Conservation (phyloP, 2,329 filamentous ascomycete genomes). For the Aspergillus hortae region DNA sequence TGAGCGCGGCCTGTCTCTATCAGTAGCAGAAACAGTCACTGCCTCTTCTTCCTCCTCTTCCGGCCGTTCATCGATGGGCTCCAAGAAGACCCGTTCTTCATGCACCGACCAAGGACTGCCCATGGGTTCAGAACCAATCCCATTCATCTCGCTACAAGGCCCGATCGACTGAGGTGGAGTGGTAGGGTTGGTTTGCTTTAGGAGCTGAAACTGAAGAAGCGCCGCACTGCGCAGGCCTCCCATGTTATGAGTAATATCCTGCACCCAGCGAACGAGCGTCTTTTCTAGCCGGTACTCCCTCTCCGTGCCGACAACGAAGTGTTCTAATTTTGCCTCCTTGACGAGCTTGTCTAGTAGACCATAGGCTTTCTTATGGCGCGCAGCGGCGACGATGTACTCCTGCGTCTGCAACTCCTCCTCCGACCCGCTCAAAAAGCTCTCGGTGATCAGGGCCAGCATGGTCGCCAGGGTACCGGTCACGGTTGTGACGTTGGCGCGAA, state of each 20-base stretch:
- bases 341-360: slow-evolving; percentile 71
- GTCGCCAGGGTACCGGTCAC: slow-evolving; percentile 73
- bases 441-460: slow-evolving; percentile 76
- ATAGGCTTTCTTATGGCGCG: slow-evolving; percentile 65
- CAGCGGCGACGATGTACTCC: slow-evolving; percentile 60
- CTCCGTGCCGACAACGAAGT: slow-evolving; percentile 77
- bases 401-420: slow-evolving; percentile 71
- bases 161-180: slow-evolving; percentile 16
- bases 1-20: slow-evolving; percentile 2
- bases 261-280: slow-evolving; percentile 76
- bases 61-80: slow-evolving; percentile 61
- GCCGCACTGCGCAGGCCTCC: slow-evolving; percentile 88
- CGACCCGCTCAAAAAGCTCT: slow-evolving; percentile 76
- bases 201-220: slow-evolving; percentile 78
- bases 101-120: slow-evolving; percentile 31
- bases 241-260: slow-evolving; percentile 80
- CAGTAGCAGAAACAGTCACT: slow-evolving; percentile 26
- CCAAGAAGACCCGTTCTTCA: slow-evolving; percentile 49
- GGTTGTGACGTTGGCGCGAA: slow-evolving; percentile 70
- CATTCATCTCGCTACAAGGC: slow-evolving; percentile 14
- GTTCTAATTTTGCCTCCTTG: slow-evolving; percentile 83
- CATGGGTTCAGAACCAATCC: slow-evolving; percentile 15
- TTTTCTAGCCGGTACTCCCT: slow-evolving; percentile 74
- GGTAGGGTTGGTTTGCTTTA: slow-evolving; percentile 57
- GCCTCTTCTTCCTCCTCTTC: slow-evolving; percentile 45